A percentile compares a stretch with the other conserved stretches of the same genome.
phyloP scores from a whole-genome alignment of 306 rosid species.

The Corylus americana region DNA sequence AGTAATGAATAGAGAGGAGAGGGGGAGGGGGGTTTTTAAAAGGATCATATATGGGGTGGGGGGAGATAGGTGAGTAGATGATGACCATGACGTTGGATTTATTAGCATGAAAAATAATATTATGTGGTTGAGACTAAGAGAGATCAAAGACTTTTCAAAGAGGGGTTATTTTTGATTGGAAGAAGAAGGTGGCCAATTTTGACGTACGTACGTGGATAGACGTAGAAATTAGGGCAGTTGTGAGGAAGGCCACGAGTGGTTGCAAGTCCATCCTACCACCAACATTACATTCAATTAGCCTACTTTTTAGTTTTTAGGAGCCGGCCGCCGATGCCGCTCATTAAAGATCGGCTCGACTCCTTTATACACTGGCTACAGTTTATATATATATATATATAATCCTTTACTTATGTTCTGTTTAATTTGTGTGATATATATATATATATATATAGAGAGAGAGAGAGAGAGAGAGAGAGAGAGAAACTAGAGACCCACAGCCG shows the following conservation, averaged over 20 bases:
- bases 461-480: too few relatives aligned
- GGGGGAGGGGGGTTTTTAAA: constrained; percentile 46
- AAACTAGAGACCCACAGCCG: too few relatives aligned
- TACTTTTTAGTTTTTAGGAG: constrained; percentile 50
- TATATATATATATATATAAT: too few relatives aligned
- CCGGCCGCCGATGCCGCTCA: constrained; percentile 30
- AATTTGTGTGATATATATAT: too few relatives aligned
- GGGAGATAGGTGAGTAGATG: constrained; percentile 16
- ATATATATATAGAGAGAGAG: too few relatives aligned
- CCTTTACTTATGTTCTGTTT: too few relatives aligned
- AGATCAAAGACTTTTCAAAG: too few relatives aligned
- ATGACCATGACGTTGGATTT: constrained; percentile 26
- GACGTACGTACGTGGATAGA: not conserved
- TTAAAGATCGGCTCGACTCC: not conserved
- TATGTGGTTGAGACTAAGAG: constrained; percentile 27
- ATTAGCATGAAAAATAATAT: constrained; percentile 19
- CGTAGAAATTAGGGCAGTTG: constrained; percentile 46
- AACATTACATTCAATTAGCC: constrained; percentile 69
- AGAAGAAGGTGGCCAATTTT: not conserved
- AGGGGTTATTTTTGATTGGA: too few relatives aligned
- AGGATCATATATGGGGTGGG: constrained; percentile 10
- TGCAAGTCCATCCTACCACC: constrained; percentile 47
- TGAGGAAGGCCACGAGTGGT: constrained; percentile 43
- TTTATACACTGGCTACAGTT: too few relatives aligned
- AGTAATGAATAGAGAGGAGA: constrained; percentile 35